Percentiles rank a stretch among this genome's conserved stretches.
These are phyloP conservation scores for Claviceps humidiphila DNA, from an alignment of 2,329 filamentous ascomycete genomes.

Conservation along the genomic window DNA sequence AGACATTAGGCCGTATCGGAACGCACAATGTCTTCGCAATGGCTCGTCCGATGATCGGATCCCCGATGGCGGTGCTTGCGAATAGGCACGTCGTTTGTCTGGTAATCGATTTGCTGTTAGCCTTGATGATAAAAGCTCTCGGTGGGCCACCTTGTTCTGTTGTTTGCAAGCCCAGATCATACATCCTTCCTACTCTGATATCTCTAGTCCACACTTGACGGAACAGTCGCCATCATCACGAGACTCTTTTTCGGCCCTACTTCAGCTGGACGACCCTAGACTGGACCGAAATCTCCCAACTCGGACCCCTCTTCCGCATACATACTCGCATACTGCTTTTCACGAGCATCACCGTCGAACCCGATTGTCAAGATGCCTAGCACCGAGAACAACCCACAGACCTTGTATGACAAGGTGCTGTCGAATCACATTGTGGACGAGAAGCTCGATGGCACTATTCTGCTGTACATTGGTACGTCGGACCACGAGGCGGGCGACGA, in stretches of 20 bases:
- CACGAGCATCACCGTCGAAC: background rate
- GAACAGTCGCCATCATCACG: too few relatives aligned
- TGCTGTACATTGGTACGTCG: constrained; percentile 78
- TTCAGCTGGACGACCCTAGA: background rate
- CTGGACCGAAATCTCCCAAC: background rate
- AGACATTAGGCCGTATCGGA: constrained; percentile 6
- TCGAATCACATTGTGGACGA: constrained; percentile 89
- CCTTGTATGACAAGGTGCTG: constrained; percentile 96
- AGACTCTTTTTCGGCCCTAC: background rate
- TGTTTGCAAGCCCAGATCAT: background rate
- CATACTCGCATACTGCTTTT: background rate
- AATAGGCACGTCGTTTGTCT: background rate
- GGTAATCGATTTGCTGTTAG: background rate
- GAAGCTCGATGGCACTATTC: constrained; percentile 81
- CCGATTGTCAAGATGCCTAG: constrained; percentile 48
- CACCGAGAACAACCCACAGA: constrained; percentile 59
- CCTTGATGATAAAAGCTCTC: constrained; percentile 1
- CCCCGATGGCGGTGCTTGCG: constrained; percentile 4
- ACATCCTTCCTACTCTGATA: background rate
- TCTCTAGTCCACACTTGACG: background rate
- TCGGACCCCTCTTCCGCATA: too few relatives aligned
- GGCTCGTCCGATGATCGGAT: constrained; percentile 13
- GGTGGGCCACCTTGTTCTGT: background rate
- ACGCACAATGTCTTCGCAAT: background rate
- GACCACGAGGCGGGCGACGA: background rate